Conservation (phyloP, 2,329 filamentous ascomycete genomes). For the Monilinia polystroma region DNA sequence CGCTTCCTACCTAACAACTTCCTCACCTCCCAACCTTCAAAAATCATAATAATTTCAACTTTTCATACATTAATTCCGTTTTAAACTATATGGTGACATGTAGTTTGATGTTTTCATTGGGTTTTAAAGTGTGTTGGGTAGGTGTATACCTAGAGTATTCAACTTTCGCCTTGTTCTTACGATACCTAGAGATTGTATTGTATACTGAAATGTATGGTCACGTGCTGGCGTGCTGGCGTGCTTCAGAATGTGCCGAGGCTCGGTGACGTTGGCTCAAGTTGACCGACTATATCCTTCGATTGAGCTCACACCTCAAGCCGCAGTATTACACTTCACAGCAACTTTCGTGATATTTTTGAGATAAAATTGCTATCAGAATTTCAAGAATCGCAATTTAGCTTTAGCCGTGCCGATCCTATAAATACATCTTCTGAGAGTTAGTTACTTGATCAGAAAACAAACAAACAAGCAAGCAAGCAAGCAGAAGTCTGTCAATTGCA, state of each 20-base stretch:
- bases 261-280: constrained; percentile 7
- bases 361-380: not conserved
- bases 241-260: constrained; percentile 7
- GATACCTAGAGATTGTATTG: not conserved
- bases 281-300: not conserved
- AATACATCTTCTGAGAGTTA: not conserved
- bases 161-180: too few species aligned
- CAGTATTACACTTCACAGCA: not conserved
- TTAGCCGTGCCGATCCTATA: not conserved
- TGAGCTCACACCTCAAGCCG: not conserved
- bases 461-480: constrained; percentile 11
- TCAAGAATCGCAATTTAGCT: not conserved
- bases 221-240: not conserved
- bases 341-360: not conserved
- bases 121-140: too few species aligned
- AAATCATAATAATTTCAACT: too few species aligned
- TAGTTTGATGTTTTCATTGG: too few species aligned
- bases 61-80: too few species aligned
- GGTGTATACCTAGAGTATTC: too few species aligned
- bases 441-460: not conserved
- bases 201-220: not conserved
- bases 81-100: too few species aligned
- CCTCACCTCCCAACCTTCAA: too few species aligned
- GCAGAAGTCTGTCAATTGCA: not conserved
- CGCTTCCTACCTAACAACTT: too few species aligned